Conservation (phyloP, 306 rosid genomes). For the Carpinus viminea region DNA sequence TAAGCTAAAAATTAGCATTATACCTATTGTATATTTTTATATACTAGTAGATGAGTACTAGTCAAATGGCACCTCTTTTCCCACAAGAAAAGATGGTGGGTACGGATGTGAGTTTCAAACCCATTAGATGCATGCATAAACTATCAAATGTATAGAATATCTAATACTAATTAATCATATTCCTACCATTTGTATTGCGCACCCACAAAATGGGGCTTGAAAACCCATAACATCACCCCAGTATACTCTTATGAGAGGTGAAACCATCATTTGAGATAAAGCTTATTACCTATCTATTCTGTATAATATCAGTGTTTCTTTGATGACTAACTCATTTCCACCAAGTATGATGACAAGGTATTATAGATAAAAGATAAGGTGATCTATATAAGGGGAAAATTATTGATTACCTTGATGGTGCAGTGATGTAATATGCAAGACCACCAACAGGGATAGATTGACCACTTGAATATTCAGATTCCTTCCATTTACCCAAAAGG, state of each 20-base stretch:
- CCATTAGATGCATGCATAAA: neutral
- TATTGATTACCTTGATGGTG: constrained; percentile 74
- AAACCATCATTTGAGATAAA: neutral
- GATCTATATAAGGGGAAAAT: constrained; percentile 1
- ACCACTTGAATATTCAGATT: constrained; percentile 88
- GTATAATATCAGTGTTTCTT: neutral
- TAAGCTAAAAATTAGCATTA: neutral
- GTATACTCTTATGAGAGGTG: no score
- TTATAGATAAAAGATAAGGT: neutral
- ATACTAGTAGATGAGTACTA: neutral
- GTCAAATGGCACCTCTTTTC: neutral
- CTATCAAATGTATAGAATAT: no score
- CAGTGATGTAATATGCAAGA: constrained; percentile 89
- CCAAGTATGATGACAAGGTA: neutral
- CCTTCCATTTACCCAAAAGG: constrained; percentile 94
- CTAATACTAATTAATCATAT: no score
- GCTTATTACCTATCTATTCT: neutral
- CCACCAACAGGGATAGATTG: constrained; percentile 91
- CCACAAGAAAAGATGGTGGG: neutral
- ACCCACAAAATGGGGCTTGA: no score
- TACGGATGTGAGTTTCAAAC: neutral
- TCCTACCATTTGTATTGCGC: no score
- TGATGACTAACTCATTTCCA: neutral
- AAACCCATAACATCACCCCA: no score
- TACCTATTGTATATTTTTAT: neutral